phyloP scores from a whole-genome alignment of 805 yeast species.

The Pichia gijzeniarum region DNA sequence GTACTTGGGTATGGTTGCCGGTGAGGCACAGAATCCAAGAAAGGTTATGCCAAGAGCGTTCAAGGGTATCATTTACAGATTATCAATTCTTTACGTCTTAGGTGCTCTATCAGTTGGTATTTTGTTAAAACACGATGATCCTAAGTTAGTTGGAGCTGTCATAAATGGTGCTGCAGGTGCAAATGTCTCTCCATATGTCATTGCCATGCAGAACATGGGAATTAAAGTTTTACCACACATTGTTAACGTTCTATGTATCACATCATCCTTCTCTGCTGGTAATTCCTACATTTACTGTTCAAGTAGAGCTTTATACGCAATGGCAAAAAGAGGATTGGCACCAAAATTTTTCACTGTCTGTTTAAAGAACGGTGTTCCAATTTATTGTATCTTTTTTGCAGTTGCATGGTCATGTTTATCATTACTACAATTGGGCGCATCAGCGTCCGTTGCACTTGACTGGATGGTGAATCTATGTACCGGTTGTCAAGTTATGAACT shows the following conservation, averaged over 20 bases:
- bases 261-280: conserved; percentile 79
- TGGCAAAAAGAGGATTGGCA: conserved; percentile 67
- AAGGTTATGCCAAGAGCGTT: conserved; percentile 71
- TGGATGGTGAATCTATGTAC: conserved; percentile 30
- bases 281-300: conserved; percentile 75
- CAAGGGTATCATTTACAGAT: conserved; percentile 64
- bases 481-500: conserved; percentile 26
- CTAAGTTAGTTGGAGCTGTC: conserved; percentile 50
- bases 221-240: conserved; percentile 66
- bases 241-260: conserved; percentile 69
- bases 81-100: conserved; percentile 60
- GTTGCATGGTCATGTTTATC: conserved; percentile 23
- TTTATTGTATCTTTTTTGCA: conserved; percentile 34
- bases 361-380: conserved; percentile 51
- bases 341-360: conserved; percentile 61
- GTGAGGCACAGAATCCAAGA: conserved; percentile 60
- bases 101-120: conserved; percentile 78
- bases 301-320: conserved; percentile 58
- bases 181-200: conserved; percentile 73
- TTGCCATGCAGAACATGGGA: conserved; percentile 68
- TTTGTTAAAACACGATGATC: conserved; percentile 65
- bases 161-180: conserved; percentile 65
- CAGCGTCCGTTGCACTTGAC: conserved; percentile 26
- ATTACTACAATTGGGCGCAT: conserved; percentile 31
- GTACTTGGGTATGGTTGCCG: conserved; percentile 77